phyloP scores from a whole-genome alignment of 2,329 filamentous ascomycete species.

The Diaporthe ampelina region DNA sequence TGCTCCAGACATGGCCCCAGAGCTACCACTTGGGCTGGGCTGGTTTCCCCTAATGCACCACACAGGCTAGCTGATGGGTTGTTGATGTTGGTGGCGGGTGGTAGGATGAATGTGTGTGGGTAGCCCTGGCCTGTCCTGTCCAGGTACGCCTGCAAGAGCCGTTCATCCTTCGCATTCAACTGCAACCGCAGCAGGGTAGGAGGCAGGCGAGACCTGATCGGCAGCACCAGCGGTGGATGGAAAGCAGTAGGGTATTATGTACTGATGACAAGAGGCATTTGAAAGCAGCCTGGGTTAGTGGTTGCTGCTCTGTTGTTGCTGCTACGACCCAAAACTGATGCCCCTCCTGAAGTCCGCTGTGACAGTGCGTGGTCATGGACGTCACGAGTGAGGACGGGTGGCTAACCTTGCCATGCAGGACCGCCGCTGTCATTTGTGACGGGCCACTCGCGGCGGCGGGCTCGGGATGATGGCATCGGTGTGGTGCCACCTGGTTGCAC shows the following conservation, averaged over 20 bases:
- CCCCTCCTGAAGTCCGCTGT: too few relatives aligned
- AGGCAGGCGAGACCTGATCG: neutral
- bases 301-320: slow-evolving; percentile 1
- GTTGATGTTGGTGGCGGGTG: neutral
- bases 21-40: slow-evolving; percentile 6
- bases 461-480: neutral
- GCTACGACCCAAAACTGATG: slow-evolving; percentile 2
- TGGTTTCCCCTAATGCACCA: neutral
- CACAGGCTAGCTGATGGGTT: neutral
- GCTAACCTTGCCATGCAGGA: slow-evolving; percentile 30
- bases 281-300: neutral
- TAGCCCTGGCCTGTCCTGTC: neutral
- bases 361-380: neutral
- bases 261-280: neutral
- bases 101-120: slow-evolving; percentile 6
- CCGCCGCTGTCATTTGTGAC: slow-evolving; percentile 41
- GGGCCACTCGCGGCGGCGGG: slow-evolving; percentile 35
- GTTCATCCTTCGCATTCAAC: slow-evolving; percentile 25
- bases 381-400: slow-evolving; percentile 28
- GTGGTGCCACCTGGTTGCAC: slow-evolving; percentile 25
- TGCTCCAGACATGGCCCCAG: neutral
- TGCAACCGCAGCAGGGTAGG: slow-evolving; percentile 4
- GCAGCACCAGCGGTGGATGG: neutral
- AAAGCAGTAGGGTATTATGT: neutral
- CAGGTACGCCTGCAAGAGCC: slow-evolving; percentile 22